Base-by-base conservation (phyloP, 2,329 filamentous ascomycete genomes). In the Fusarium sp. region DNA sequence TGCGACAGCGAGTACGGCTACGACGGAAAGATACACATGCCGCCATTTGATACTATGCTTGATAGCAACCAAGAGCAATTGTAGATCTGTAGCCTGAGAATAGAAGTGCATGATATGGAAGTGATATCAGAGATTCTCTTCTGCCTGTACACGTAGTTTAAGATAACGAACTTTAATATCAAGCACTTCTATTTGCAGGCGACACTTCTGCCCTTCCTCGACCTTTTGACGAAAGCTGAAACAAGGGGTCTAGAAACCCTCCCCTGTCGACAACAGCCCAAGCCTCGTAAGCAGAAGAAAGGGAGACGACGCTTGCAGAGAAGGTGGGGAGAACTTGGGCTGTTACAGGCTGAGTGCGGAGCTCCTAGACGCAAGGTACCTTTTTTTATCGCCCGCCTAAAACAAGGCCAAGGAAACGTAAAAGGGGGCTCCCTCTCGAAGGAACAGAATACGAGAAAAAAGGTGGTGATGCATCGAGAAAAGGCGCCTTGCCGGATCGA, bases 391-490 rank as follows among this genome's bases (percentile, higher is more conserved):
- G 46, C 16, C 51, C 70, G 70, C 64, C 67, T 44, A 69, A 74
- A 73, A 74, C 60, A 60, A 51, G 56, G 57, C 56, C 56, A 56
- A 60, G 53, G 57, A 71, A 68, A 68, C 35, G 55, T 40, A 66
- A 74, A 73, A 73, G 64, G 71, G 71, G 71, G 55, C 42, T 46
- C 42, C 27, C 59, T 67, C 53, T 67, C 56, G 29, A 72, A 56
- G 5, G 14, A 24, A 27, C 14, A 31, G 46, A n/a, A 73, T 69
- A 74, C 71, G 71, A 72, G 71, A 64, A 59, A 65, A 74, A 57
- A 74, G 29, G 17, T 42, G 46, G 60, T 72, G 62, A 67, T 73
- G 69, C 67, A 65, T 59, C 64, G 56, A 71, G 68, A 72, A 69
- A 62, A 46, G 63, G 33, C 64, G 57, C 74, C 69, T 70, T 67